These are phyloP conservation scores for Blechomonas ayalai DNA, from an alignment of 208 protist genomes.

Conservation along the genomic window DNA sequence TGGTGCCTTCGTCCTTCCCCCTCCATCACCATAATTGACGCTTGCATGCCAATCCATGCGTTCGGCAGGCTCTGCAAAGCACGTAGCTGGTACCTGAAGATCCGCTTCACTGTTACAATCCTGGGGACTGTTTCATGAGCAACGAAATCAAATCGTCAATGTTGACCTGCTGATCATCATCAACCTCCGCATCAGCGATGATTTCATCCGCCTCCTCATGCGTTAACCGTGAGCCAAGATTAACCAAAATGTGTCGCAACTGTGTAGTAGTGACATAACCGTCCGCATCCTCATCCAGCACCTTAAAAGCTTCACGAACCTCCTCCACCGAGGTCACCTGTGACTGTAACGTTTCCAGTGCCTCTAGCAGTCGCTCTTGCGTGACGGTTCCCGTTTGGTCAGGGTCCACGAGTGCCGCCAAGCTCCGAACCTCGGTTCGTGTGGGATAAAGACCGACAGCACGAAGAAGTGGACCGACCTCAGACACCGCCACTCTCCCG, in stretches of 20 bases:
- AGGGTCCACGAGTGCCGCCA: conserved; percentile 95
- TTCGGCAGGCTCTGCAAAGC: neutral
- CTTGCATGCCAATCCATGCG: neutral
- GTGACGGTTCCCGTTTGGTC: conserved; percentile 92
- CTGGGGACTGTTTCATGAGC: conserved; percentile 19
- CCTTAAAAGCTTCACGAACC: conserved; percentile 90
- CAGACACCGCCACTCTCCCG: conserved; percentile 94
- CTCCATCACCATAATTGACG: no score
- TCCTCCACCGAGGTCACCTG: conserved; percentile 74
- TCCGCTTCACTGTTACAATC: no score
- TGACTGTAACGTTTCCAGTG: conserved; percentile 62
- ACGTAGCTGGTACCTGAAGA: no score
- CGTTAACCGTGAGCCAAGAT: conserved; percentile 87
- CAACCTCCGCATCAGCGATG: conserved; percentile 73
- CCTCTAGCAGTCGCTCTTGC: conserved; percentile 76
- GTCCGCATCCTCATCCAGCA: conserved; percentile 92
- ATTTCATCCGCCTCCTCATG: conserved; percentile 84
- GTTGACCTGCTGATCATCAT: conserved; percentile 78
- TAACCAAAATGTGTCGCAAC: conserved; percentile 91
- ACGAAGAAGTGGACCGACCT: conserved; percentile 98
- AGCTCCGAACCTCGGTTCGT: conserved; percentile 92
- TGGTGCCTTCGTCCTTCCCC: no score
- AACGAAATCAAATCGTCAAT: conserved; percentile 76
- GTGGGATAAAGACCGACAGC: conserved; percentile 96
- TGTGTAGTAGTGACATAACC: conserved; percentile 91